Conservation (phyloP, 169 alveolate species). For the Cryptosporidium muris region DNA sequence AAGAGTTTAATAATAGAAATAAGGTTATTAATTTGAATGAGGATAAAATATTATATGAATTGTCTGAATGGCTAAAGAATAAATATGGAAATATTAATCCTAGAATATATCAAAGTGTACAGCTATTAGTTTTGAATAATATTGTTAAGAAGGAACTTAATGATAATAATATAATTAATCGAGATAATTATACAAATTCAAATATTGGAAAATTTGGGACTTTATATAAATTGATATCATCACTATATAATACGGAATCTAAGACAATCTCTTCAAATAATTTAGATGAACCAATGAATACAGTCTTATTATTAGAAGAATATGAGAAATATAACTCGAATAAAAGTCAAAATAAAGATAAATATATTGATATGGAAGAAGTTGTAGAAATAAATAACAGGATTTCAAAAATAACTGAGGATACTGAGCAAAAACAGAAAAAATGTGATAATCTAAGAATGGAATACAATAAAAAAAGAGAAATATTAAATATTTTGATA, state of each 20-base stretch:
- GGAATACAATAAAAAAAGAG: constrained; percentile 18
- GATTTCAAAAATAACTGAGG: constrained; percentile 6
- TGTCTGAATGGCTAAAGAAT: constrained; percentile 52
- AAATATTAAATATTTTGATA: constrained; percentile 10
- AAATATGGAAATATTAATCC: constrained; percentile 28
- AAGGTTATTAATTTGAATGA: background rate
- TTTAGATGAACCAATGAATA: constrained; percentile 45
- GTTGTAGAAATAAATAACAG: background rate
- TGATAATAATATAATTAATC: background rate
- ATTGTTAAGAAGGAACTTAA: background rate
- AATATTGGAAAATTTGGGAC: constrained; percentile 4
- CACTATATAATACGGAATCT: constrained; percentile 52
- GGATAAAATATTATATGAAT: constrained; percentile 42
- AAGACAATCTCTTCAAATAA: constrained; percentile 42
- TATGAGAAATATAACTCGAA: background rate
- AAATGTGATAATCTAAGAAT: background rate
- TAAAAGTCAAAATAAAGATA: background rate
- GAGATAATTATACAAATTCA: background rate
- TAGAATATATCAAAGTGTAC: constrained; percentile 22
- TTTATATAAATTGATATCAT: constrained; percentile 22
- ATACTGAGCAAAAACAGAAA: background rate
- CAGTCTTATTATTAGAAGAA: constrained; percentile 2
- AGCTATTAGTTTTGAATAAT: background rate
- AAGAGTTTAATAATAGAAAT: background rate
- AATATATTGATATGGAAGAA: background rate